Evolutionary conservation across 2,329 filamentous ascomycete species (phyloP), one percentile per base, ranked within the genome.

Genomic region (Xylariaceae sp.): DNA sequence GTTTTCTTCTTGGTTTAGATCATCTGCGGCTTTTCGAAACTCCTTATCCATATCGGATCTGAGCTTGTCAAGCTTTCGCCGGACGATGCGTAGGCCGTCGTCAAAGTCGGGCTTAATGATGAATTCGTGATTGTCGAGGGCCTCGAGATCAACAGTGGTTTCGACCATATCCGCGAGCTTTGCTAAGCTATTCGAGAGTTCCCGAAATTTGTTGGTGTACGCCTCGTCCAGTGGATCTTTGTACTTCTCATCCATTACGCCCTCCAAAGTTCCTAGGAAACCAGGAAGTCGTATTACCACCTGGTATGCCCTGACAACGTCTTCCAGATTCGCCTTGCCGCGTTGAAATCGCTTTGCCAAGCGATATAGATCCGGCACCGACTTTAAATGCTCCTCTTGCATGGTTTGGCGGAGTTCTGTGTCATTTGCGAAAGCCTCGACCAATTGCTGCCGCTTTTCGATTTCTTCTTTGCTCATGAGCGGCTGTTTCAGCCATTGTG

Each of bases 41-140:
- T 98, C 93, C 29, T 81, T 81, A 48, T 93, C 84, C 85, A 99
- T 97, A 52, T 93, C 89, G 43, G 86, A 79, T 61, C 88, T 88
- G 23, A 96, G 78, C 69, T 88, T 91, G 70, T 98, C 93, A 1
- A 99, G 85, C 71, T 93, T 95, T 76, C 90, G 93, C 50, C 91
- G 87, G 65, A 99, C 96, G n/a, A 90, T 86, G 18, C 89, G 86
- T 40, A 99, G 79, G 52, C 87, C 84, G 56, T 97, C 92, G 68
- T 99, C 95, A 62, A 97, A 99, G 70, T 99, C 95, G 0, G 96
- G 90, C 75, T 98, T 99, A 82, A 99, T 99, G 67, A 97, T 93
- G 75, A 96, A 99, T 71, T 99, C 95, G 70, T 99, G 95, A 64
- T 95, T 92, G 68, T 99, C 93, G 10, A 99, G 84, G 2, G 95